Conservation (phyloP, 2,329 filamentous ascomycete species). For the Cladobotryum mycophilum region DNA sequence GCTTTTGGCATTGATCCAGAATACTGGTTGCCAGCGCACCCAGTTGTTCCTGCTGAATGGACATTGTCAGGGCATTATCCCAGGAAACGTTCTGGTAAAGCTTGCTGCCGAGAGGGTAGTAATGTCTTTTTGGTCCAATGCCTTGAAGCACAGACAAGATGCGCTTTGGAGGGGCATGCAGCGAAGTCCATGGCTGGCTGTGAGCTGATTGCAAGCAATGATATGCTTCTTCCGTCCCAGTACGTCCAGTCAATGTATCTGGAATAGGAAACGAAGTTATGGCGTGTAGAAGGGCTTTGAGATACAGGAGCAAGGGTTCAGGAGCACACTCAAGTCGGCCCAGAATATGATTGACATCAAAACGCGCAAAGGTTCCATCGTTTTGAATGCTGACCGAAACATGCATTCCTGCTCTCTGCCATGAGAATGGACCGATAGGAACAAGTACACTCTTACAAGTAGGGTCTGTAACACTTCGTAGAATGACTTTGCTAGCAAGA, state of each 20-base stretch:
- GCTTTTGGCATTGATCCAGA: too few species aligned
- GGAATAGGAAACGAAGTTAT: constrained; percentile 51
- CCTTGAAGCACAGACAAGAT: not conserved
- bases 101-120: constrained; percentile 29
- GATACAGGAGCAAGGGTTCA: constrained; percentile 48
- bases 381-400: constrained; percentile 20
- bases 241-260: constrained; percentile 51
- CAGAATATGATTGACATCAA: constrained; percentile 47
- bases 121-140: constrained; percentile 26
- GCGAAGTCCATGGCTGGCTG: constrained; percentile 42
- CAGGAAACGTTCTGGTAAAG: constrained; percentile 30
- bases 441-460: constrained; percentile 45
- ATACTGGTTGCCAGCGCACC: too few species aligned
- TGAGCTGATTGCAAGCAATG: constrained; percentile 41
- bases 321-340: constrained; percentile 50
- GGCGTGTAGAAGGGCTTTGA: constrained; percentile 54
- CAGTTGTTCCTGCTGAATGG: constrained; percentile 30
- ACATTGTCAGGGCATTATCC: constrained; percentile 23
- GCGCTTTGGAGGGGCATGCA: constrained; percentile 15
- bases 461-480: constrained; percentile 38
- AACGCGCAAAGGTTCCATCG: constrained; percentile 21
- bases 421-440: constrained; percentile 36
- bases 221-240: constrained; percentile 55
- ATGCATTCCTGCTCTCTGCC: constrained; percentile 32
- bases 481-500: constrained; percentile 49